Percentiles rank a stretch among this genome's conserved stretches.
Evolutionary conservation across 306 rosid species (phyloP).

Genomic region (Prunus kanzakura): DNA sequence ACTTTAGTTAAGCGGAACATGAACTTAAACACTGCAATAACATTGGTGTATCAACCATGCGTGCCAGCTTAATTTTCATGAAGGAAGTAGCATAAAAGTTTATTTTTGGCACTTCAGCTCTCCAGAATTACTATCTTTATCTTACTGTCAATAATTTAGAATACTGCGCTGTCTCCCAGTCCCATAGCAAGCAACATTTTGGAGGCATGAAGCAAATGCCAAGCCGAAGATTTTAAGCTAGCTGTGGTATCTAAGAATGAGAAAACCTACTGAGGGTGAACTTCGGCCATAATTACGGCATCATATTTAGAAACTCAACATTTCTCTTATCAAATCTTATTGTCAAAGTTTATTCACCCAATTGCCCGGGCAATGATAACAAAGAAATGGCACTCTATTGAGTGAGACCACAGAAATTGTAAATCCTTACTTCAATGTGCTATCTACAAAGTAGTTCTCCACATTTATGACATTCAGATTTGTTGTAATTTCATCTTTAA

Average conservation of each 20-base stretch:
- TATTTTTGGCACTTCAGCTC: background rate
- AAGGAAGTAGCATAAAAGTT: background rate
- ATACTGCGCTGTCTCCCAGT: background rate
- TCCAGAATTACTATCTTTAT: background rate
- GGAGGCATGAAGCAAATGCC: background rate
- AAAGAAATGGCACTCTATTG: background rate
- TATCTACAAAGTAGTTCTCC: background rate
- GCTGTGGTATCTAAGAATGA: background rate
- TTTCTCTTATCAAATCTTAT: background rate
- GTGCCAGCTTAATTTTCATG: background rate
- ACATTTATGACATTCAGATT: background rate
- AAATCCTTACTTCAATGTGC: background rate
- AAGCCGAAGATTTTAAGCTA: background rate
- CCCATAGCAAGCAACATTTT: background rate
- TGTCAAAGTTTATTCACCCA: background rate
- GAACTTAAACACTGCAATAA: background rate
- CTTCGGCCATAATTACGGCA: background rate
- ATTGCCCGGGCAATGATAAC: background rate
- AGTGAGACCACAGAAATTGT: background rate
- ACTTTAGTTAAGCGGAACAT: background rate
- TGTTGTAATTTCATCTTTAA: background rate
- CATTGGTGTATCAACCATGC: background rate
- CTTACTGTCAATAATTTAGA: background rate
- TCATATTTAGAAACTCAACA: background rate
- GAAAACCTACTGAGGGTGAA: background rate